These are phyloP conservation scores for Paraphoma chrysanthemicola DNA, from an alignment of 2,329 filamentous ascomycete species.

Conservation along the genomic window DNA sequence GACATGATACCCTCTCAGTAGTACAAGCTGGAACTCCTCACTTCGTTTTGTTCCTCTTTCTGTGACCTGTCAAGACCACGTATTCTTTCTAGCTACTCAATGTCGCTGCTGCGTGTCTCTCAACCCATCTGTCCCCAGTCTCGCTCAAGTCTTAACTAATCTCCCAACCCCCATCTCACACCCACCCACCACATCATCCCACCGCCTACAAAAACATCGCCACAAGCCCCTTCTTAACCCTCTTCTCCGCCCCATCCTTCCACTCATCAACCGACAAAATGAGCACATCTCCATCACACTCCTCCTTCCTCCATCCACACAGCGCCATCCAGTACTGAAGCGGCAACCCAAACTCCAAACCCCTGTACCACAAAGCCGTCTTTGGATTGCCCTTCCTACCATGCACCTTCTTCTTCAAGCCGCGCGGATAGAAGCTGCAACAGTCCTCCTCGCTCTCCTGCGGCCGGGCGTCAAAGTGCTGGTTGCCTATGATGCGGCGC, in stretches of 20 bases:
- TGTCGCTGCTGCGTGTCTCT: neutral
- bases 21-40: neutral
- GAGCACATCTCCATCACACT: neutral
- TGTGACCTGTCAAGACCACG: neutral
- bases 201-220: neutral
- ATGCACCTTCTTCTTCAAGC: neutral
- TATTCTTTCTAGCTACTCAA: neutral
- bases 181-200: neutral
- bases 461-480: neutral
- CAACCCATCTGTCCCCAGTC: neutral
- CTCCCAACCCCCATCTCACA: neutral
- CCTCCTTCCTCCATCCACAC: neutral
- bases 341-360: neutral
- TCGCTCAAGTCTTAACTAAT: neutral
- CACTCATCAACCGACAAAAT: neutral
- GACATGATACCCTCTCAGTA: neutral
- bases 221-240: neutral
- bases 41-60: neutral
- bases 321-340: neutral
- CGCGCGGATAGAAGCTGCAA: neutral
- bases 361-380: neutral
- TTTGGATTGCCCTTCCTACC: neutral
- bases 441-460: neutral
- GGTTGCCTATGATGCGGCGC: neutral
- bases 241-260: neutral